Evolutionary conservation across 108 stramenopile genomes (phyloP), one percentile per base, ranked within the genome.

Genomic region (Conticribra weissflogii): DNA sequence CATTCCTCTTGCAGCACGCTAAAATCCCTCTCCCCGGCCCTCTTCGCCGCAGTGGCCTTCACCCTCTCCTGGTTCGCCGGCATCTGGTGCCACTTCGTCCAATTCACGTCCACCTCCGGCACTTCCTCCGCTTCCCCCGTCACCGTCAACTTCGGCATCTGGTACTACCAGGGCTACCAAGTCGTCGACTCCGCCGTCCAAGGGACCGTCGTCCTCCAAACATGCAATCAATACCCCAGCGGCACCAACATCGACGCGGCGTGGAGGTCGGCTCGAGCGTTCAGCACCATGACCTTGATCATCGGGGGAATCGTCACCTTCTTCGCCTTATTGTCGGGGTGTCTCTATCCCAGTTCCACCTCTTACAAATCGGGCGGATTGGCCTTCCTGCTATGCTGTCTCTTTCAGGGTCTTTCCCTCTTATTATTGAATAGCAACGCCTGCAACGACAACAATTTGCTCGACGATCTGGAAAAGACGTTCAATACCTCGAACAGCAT

Each of bases 351-450:
- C 3, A 62, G 50, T 5, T 51, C 47, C 14, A 32, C 17, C 0
- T 32, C 45, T 1, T 76, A 61, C 36, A 41, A 54, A 28, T 24
- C 30, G 14, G 67, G 57, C 8, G 75, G 60, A 22, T 30, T 61
- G 60, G 27, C 63, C 17, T 60, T 66, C 52, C 34, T 77, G 45
- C 25, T 74, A 3, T 66, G 68, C 27, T 66, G 69, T 52, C 54
- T 83, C 51, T 83, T 74, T 59, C 75, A 80, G 29, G 82, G 79
- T 14, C 48, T 83, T 30, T 51, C 79, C 1, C 69, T 83, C 24
- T 63, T 83, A 0, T 57, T 83, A 28, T 51, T 83, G 44, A 34
- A 65, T 12, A 83, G 79, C 41, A 79, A 81, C 28, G 82, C 79
- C 22, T 83, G 82, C 48, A 18, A 50, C 28, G 61, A 61, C 59